A percentile compares a stretch with the other conserved stretches of the same genome.
These are phyloP conservation scores for Raphanus sativus DNA, from an alignment of 345 rosid species.

Conservation along the genomic window DNA sequence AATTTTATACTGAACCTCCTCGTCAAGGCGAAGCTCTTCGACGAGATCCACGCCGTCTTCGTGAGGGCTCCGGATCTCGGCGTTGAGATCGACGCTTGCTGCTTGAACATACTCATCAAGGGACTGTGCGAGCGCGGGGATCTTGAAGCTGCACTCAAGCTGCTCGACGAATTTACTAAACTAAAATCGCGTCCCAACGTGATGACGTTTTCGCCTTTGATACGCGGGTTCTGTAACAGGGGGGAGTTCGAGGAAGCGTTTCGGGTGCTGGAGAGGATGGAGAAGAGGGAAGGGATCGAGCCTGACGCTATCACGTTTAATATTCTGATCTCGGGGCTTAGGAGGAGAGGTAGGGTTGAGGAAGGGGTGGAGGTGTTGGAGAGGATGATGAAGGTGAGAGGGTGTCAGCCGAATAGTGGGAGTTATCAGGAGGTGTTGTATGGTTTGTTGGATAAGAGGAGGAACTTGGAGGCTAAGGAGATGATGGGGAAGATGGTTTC, in stretches of 20 bases:
- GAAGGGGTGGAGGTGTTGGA: constrained; percentile 47
- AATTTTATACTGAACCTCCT: constrained; percentile 73
- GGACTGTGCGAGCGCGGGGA: constrained; percentile 75
- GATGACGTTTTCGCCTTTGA: constrained; percentile 71
- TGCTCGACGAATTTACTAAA: constrained; percentile 95
- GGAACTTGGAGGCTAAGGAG: constrained; percentile 52
- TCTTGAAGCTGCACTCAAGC: constrained; percentile 56
- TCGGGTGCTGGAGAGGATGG: constrained; percentile 65
- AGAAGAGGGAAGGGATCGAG: constrained; percentile 62
- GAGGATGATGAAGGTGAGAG: constrained; percentile 63
- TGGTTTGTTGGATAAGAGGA: constrained; percentile 65
- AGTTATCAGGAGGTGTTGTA: constrained; percentile 79
- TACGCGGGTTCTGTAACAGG: constrained; percentile 62
- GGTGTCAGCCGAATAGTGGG: constrained; percentile 70
- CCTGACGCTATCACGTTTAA: constrained; percentile 74
- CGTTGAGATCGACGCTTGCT: constrained; percentile 77
- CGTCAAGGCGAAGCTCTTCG: constrained; percentile 63
- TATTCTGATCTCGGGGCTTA: constrained; percentile 79
- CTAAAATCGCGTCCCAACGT: constrained; percentile 66
- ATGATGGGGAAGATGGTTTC: constrained; percentile 59
- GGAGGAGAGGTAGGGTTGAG: constrained; percentile 58
- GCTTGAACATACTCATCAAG: constrained; percentile 76
- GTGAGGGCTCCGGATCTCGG: constrained; percentile 63
- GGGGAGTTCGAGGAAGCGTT: constrained; percentile 68
- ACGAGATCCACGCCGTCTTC: constrained; percentile 59